A percentile compares a stretch with the other conserved stretches of the same genome.
phyloP scores from a whole-genome alignment of 2,329 filamentous ascomycete species.

The Fusarium zealandicum region DNA sequence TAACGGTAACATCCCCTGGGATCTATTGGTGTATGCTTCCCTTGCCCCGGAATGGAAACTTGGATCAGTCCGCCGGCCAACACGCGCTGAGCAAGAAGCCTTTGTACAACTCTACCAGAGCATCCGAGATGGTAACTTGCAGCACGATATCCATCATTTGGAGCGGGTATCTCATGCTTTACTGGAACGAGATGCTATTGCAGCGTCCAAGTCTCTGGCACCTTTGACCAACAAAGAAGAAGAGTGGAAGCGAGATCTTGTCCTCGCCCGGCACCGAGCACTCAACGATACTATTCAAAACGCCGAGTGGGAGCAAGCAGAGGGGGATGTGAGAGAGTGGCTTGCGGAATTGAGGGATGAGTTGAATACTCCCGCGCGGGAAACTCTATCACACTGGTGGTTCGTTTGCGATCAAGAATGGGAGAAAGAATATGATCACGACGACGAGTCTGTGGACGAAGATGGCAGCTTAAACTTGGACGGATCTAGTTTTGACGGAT shows the following conservation, averaged over 20 bases:
- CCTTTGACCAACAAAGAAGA: conserved; percentile 5
- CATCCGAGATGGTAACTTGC: conserved; percentile 15
- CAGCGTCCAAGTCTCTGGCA: not conserved
- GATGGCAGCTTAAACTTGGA: no score
- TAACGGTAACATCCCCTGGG: not conserved
- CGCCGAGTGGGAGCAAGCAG: no score
- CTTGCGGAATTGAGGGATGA: no score
- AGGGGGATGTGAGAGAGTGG: no score
- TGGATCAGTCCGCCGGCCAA: not conserved
- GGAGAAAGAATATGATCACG: no score
- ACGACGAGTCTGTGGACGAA: no score
- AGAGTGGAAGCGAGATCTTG: not conserved
- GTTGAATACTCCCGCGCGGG: no score
- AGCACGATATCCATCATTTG: not conserved
- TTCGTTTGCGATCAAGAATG: no score
- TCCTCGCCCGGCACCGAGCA: no score
- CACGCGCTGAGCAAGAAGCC: not conserved
- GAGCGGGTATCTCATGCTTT: not conserved
- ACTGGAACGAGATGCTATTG: not conserved
- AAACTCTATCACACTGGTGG: no score
- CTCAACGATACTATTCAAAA: no score
- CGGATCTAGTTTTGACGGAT: no score
- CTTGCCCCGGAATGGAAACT: fast-evolving
- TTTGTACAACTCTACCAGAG: conserved; percentile 19
- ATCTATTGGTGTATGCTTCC: not conserved